These are phyloP conservation scores for Suhomyces anneliseae DNA, from an alignment of 1,139 yeast species.

Conservation along the genomic window DNA sequence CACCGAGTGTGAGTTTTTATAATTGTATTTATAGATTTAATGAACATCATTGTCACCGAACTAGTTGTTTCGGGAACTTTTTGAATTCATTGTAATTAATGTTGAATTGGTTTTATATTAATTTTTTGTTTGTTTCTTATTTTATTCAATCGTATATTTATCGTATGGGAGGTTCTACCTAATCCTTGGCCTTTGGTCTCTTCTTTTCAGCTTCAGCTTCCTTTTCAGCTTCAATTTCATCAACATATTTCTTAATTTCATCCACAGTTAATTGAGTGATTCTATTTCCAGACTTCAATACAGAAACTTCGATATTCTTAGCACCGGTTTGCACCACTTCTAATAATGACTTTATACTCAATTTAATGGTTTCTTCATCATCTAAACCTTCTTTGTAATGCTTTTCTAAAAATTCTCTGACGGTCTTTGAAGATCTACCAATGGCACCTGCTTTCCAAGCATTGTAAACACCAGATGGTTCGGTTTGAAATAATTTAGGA, in stretches of 20 bases:
- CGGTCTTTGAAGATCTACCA: slow-evolving; percentile 94
- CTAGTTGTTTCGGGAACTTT: too few relatives aligned
- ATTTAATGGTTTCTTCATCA: slow-evolving; percentile 74
- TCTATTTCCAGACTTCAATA: slow-evolving; percentile 67
- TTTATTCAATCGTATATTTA: neutral
- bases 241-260: slow-evolving; percentile 73
- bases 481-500: slow-evolving; percentile 91
- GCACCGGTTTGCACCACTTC: slow-evolving; percentile 99
- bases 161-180: neutral
- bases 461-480: slow-evolving; percentile 95
- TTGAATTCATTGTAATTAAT: too few relatives aligned
- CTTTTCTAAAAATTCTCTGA: slow-evolving; percentile 91
- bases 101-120: too few relatives aligned
- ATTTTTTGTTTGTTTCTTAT: neutral
- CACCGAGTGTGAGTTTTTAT: too few relatives aligned
- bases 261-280: slow-evolving; percentile 63
- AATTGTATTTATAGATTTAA: neutral
- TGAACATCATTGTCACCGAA: too few relatives aligned
- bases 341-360: slow-evolving; percentile 81
- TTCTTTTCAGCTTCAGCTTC: slow-evolving; percentile 87
- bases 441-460: slow-evolving; percentile 99
- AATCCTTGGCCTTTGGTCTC: slow-evolving; percentile 55
- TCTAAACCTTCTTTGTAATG: slow-evolving; percentile 73
- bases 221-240: slow-evolving; percentile 87
- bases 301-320: slow-evolving; percentile 88